phyloP scores from a whole-genome alignment of 2,329 filamentous ascomycete species.

The Chaetoscypha palmicola region DNA sequence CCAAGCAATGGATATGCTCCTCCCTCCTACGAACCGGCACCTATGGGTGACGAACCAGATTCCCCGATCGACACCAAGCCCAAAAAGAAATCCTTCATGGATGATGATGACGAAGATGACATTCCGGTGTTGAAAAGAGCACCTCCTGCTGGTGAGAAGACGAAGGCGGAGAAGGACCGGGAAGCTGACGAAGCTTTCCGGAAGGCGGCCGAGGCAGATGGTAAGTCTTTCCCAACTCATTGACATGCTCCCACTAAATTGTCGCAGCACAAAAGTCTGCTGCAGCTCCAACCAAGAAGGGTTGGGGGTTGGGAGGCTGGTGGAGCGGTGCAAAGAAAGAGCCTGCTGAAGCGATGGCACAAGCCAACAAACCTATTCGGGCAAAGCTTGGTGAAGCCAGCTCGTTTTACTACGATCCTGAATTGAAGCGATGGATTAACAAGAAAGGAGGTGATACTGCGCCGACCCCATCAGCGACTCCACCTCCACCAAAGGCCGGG shows the following conservation, averaged over 20 bases:
- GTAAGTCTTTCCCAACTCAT: constrained; percentile 37
- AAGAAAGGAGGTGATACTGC: constrained; percentile 68
- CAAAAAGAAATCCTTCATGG: constrained; percentile 74
- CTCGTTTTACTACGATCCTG: constrained; percentile 88
- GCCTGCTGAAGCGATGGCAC: constrained; percentile 29
- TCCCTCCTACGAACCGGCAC: constrained; percentile 44
- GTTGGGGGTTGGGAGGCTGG: constrained; percentile 82
- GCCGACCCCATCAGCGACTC: constrained; percentile 56
- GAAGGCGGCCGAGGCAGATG: constrained; percentile 71
- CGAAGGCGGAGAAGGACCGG: constrained; percentile 61
- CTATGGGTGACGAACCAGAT: constrained; percentile 38
- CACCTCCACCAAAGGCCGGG: constrained; percentile 66
- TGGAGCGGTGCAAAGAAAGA: constrained; percentile 65
- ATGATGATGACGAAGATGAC: constrained; percentile 72
- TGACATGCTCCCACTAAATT: constrained; percentile 10
- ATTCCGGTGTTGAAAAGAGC: constrained; percentile 41
- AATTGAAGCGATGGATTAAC: constrained; percentile 98
- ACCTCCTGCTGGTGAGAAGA: constrained; percentile 45
- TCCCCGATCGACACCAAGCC: constrained; percentile 42
- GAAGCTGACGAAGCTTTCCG: constrained; percentile 82
- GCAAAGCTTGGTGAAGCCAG: constrained; percentile 93
- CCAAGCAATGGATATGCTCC: constrained; percentile 26
- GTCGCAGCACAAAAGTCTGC: constrained; percentile 53
- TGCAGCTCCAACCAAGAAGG: constrained; percentile 49
- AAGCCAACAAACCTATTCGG: constrained; percentile 64